A percentile compares a stretch with the other conserved stretches of the same genome.
These are phyloP conservation scores for Rhododendron molle DNA, from an alignment of 148 eudicot species.

Conservation along the genomic window DNA sequence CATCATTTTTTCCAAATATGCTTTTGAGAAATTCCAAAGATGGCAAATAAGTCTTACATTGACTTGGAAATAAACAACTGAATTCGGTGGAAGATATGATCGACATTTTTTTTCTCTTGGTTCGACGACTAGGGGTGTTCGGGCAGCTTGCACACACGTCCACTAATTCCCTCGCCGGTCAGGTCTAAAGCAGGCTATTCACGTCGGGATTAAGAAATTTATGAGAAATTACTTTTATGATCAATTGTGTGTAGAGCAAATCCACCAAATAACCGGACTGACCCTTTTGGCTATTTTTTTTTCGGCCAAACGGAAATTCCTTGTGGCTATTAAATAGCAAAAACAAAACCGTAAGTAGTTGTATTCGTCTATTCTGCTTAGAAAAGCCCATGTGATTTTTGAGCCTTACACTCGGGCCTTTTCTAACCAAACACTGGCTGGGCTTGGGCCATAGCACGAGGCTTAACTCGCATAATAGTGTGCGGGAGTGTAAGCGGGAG, in stretches of 20 bases:
- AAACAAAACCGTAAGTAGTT: no score
- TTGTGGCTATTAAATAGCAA: no score
- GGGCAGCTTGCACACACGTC: neutral
- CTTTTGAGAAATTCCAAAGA: neutral
- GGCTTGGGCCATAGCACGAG: neutral
- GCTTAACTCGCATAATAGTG: neutral
- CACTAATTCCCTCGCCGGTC: no score
- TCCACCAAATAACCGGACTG: neutral
- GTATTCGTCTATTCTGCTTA: neutral
- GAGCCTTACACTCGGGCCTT: neutral
- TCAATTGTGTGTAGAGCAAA: no score
- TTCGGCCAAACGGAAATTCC: no score
- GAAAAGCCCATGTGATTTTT: neutral
- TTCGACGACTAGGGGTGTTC: neutral
- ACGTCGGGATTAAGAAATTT: no score
- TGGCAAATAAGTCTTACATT: neutral
- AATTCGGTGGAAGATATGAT: neutral
- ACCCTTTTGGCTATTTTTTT: no score
- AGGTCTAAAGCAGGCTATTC: no score
- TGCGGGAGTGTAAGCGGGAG: neutral
- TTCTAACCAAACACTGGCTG: neutral
- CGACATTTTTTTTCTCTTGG: neutral
- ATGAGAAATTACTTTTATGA: no score
- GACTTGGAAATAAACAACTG: neutral
- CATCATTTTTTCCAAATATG: neutral